Evolutionary conservation across 1,284 basidiomycete species (phyloP).

Genomic region (Trichosporon coremiiforme): DNA sequence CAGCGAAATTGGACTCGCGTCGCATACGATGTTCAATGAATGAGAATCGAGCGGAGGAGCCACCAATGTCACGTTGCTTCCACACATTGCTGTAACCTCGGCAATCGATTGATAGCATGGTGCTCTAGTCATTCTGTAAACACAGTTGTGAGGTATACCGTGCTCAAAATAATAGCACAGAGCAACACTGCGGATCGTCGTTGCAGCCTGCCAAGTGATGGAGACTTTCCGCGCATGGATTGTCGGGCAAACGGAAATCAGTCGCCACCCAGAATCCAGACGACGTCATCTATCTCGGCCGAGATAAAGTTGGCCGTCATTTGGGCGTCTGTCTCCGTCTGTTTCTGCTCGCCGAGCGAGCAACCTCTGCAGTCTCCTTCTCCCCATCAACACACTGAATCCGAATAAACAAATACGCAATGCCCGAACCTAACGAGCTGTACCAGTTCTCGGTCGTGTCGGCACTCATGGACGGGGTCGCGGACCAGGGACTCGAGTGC

Average conservation of each 20-base stretch:
- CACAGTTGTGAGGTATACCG: too few relatives aligned
- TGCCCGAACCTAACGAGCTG: constrained; percentile 24
- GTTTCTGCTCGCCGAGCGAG: background rate
- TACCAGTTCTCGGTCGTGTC: constrained; percentile 29
- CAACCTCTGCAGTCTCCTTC: too few relatives aligned
- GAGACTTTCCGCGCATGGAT: background rate
- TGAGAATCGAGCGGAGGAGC: too few relatives aligned
- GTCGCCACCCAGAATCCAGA: constrained; percentile 12
- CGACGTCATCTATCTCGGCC: constrained; percentile 16
- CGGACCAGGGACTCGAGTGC: constrained; percentile 22
- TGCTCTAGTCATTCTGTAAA: too few relatives aligned
- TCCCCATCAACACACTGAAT: background rate
- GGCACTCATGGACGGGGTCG: constrained; percentile 28
- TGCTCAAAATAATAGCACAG: too few relatives aligned
- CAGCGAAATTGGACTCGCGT: too few relatives aligned
- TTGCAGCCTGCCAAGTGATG: too few relatives aligned
- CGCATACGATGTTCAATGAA: too few relatives aligned
- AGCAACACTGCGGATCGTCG: too few relatives aligned
- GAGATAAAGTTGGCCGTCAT: background rate
- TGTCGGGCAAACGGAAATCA: background rate
- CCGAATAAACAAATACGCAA: background rate
- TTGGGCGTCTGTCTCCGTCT: background rate
- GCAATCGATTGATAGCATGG: too few relatives aligned
- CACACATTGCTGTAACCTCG: too few relatives aligned
- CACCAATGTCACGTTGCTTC: too few relatives aligned